Evolutionary conservation across 225 moss, liverwort and hornwort genomes (phyloP).

Genomic region (Marchantia polymorpha): DNA sequence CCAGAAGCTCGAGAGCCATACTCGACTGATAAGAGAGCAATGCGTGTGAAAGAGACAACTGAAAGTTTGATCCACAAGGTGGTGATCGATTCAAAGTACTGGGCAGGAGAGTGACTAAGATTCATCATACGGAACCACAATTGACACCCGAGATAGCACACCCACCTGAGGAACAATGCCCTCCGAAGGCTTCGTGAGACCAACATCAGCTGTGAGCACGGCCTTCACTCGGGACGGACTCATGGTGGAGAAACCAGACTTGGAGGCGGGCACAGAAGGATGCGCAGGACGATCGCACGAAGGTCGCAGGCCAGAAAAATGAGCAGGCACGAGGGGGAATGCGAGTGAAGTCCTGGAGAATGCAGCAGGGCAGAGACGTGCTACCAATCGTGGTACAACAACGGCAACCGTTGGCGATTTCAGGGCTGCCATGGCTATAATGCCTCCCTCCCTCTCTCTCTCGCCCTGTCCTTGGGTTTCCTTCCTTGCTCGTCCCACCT

Average conservation of each 20-base stretch:
- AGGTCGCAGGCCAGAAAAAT: slow-evolving; percentile 8
- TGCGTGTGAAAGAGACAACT: too few species aligned
- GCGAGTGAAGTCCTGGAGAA: not conserved
- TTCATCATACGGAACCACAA: not conserved
- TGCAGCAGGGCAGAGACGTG: slow-evolving; percentile 2
- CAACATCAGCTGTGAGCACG: slow-evolving; percentile 58
- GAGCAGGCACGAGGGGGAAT: not conserved
- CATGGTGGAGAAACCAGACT: slow-evolving; percentile 11
- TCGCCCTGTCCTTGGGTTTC: not conserved
- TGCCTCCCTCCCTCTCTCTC: not conserved
- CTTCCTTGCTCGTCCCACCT: not conserved
- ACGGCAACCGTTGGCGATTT: slow-evolving; percentile 12
- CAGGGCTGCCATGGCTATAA: slow-evolving; percentile 16
- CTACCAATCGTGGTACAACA: slow-evolving; percentile 11
- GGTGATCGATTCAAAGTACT: not conserved
- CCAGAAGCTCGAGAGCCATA: too few species aligned
- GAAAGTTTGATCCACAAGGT: not conserved
- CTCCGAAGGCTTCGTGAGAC: slow-evolving; percentile 70
- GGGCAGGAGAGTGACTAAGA: too few species aligned
- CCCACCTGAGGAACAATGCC: slow-evolving; percentile 58
- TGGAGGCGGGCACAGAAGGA: not conserved
- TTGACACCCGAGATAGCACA: not conserved
- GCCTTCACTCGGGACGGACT: slow-evolving; percentile 44
- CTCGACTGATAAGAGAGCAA: too few species aligned
- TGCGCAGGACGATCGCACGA: not conserved